Conservation (phyloP, 805 yeast genomes). For the Starmera pachycereana region DNA sequence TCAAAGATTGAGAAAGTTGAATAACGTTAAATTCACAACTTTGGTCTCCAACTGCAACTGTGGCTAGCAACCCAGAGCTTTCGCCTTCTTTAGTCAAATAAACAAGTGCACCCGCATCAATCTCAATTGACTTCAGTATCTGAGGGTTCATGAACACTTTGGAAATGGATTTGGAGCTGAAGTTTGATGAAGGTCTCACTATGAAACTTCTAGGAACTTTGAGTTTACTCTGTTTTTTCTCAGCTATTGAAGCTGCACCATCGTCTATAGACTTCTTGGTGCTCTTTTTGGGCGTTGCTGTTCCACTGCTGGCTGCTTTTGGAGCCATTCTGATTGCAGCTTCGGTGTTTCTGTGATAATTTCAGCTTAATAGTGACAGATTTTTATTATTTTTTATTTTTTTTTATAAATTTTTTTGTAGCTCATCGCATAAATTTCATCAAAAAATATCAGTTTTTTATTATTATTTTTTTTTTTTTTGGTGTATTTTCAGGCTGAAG, state of each 20-base stretch:
- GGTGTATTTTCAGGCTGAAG: too few species aligned
- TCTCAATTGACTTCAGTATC: conserved; percentile 36
- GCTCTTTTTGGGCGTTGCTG: conserved; percentile 14
- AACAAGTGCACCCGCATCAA: conserved; percentile 35
- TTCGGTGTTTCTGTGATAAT: not conserved
- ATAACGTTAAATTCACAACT: conserved; percentile 28
- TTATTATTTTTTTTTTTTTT: too few species aligned
- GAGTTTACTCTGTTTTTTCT: conserved; percentile 17
- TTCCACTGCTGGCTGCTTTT: not conserved
- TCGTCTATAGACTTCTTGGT: conserved; percentile 19
- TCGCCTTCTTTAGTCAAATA: conserved; percentile 35
- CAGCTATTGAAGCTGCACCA: conserved; percentile 7
- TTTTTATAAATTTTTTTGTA: too few species aligned
- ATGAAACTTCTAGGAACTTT: conserved; percentile 29
- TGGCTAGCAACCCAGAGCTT: conserved; percentile 32
- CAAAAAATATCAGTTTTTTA: too few species aligned
- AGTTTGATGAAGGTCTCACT: conserved; percentile 25
- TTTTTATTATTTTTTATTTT: too few species aligned
- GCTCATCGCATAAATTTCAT: too few species aligned
- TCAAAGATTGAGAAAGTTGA: conserved; percentile 36
- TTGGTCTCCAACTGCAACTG: conserved; percentile 28
- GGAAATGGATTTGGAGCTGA: conserved; percentile 21
- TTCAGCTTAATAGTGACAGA: too few species aligned
- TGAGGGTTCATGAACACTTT: conserved; percentile 33
- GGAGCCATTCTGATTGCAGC: not conserved